A percentile compares a stretch with the other conserved stretches of the same genome.
Conservation (phyloP, 2,329 filamentous ascomycete genomes). For the Hymenoscyphus scutula region DNA sequence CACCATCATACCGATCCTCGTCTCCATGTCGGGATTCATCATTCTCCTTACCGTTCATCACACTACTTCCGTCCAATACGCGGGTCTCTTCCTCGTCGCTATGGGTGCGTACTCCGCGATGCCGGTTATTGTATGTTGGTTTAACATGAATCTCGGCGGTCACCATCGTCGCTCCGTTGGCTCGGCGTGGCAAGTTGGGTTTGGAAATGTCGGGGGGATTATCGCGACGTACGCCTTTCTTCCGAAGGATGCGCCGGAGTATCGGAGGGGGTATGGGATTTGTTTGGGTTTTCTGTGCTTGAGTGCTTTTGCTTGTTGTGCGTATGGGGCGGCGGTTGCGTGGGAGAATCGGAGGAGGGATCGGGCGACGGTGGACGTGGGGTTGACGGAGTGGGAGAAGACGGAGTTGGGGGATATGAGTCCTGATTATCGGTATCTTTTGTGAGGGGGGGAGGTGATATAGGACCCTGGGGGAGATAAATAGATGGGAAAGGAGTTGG, state of each 20-base stretch:
- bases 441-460: neutral
- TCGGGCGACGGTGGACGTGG: constrained; percentile 43
- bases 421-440: constrained; percentile 1
- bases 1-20: constrained; percentile 62
- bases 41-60: constrained; percentile 72
- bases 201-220: constrained; percentile 78
- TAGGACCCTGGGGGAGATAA: too few species aligned
- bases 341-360: constrained; percentile 61
- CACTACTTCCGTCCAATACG: constrained; percentile 68
- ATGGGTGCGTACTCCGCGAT: constrained; percentile 83
- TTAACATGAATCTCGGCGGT: constrained; percentile 74
- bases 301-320: constrained; percentile 57
- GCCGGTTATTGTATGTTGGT: constrained; percentile 84
- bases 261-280: constrained; percentile 72
- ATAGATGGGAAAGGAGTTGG: too few species aligned
- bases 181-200: constrained; percentile 73
- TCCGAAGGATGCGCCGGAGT: constrained; percentile 63
- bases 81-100: constrained; percentile 76
- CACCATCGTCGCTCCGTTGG: constrained; percentile 70
- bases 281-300: constrained; percentile 71
- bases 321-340: constrained; percentile 59
- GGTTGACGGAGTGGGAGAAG: constrained; percentile 61
- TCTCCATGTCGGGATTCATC: constrained; percentile 71
- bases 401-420: constrained; percentile 39
- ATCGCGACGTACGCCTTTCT: constrained; percentile 72